These are phyloP conservation scores for Xylariaceae sp. DNA, from an alignment of 2,329 filamentous ascomycete species.

Conservation along the genomic window DNA sequence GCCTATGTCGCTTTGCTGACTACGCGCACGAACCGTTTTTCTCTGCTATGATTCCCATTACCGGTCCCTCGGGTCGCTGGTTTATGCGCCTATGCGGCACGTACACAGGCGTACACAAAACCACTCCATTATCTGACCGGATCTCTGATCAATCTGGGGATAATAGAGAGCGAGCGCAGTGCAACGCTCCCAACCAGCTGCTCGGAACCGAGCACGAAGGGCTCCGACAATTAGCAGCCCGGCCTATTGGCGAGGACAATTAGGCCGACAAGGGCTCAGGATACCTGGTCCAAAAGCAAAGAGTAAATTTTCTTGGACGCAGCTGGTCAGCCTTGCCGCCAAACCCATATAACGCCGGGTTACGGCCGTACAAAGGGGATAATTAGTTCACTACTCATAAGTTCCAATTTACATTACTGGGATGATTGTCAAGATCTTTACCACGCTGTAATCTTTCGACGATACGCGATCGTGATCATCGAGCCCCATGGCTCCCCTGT, in stretches of 20 bases:
- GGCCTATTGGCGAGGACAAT: slow-evolving; percentile 9
- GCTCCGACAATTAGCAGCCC: slow-evolving; percentile 13
- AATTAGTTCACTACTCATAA: neutral
- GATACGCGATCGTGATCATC: too few relatives aligned
- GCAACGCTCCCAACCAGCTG: neutral
- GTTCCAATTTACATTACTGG: too few relatives aligned
- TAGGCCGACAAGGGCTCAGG: neutral
- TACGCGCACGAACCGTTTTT: neutral
- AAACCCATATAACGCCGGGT: slow-evolving; percentile 5
- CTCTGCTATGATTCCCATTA: slow-evolving; percentile 8
- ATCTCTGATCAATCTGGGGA: too few relatives aligned
- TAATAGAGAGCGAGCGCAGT: too few relatives aligned
- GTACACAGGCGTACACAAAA: too few relatives aligned
- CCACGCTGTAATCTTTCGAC: too few relatives aligned
- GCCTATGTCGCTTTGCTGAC: too few relatives aligned
- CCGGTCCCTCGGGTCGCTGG: slow-evolving; percentile 20
- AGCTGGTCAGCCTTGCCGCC: slow-evolving; percentile 2
- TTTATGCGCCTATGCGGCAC: slow-evolving; percentile 20
- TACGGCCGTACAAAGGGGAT: slow-evolving; percentile 8
- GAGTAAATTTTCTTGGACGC: neutral
- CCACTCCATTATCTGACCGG: too few relatives aligned
- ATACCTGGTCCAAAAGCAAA: neutral
- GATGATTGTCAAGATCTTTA: too few relatives aligned
- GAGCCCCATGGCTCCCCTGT: too few relatives aligned
- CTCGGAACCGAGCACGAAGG: slow-evolving; percentile 5